Evolutionary conservation across 139 green algal genomes (phyloP), one percentile per base, ranked within the genome.

Genomic region (Chlorella sorokiniana): DNA sequence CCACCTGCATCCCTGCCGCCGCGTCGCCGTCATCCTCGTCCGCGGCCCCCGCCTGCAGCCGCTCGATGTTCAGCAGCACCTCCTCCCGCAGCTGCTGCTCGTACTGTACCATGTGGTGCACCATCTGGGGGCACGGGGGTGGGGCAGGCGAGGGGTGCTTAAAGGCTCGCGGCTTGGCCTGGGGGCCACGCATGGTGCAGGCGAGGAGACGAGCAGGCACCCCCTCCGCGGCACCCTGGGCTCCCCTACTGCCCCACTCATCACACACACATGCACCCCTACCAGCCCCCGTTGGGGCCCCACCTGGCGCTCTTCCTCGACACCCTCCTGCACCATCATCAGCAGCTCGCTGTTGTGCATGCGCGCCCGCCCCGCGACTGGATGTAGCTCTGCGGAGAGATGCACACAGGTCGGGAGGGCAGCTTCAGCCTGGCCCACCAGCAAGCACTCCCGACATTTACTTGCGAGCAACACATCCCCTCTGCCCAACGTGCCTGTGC

Each of bases 31-130:
- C 74, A 16, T 81, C 56, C 4, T 65, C 74, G 4, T 81, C 74
- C n/a, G 71, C 41, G 38, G 56, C 40, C 29, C 56, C 74, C 56
- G 56, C 74, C 73, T 69, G 52, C 64, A 79, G 40, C 18, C 62
- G 61, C 25, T 76, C 73, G 51, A 86, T 81, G 68, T 82, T 86
- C 2, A 61, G 33, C 61, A 86, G 31, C 18, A 81, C 87, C 35
- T 88, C 82, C 41, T 59, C 38, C 37, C 75, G 63, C 76, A 90
- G 81, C 48, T 75, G 67, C 6, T 76, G 69, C 64, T 90, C 83
- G 62, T 84, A 90, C 51, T 77, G 31, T 20, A 71, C 70, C 81
- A 85, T 85, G 61, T 70, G 62, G 25, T 6, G 3, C 35, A 85
- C 69, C 76, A 82, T 74, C 76, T 82, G 76, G 16, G 59, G n/a